Evolutionary conservation across 495 filamentous ascomycete genomes (phyloP).

Genomic region (Pseudoneurospora amorphoporcata): DNA sequence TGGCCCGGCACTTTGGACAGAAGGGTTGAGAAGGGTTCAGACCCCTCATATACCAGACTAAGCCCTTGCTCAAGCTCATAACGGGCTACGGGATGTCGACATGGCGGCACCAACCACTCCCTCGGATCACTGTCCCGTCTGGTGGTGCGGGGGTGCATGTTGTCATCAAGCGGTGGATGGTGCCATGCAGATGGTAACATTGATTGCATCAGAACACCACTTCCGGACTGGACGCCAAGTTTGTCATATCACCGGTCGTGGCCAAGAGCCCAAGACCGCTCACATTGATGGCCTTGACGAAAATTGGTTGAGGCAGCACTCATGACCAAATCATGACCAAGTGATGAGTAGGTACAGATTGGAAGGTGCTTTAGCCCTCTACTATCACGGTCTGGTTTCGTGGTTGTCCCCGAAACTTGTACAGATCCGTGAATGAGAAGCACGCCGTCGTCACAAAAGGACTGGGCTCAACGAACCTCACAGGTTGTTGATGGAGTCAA

Average conservation of each 20-base stretch:
- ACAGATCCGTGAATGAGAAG: neutral
- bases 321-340: neutral
- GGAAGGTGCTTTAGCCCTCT: neutral
- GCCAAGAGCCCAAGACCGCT: too few species aligned
- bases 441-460: too few species aligned
- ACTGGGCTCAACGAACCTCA: neutral
- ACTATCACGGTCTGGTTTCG: neutral
- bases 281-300: neutral
- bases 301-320: neutral
- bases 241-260: neutral
- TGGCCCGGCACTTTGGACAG: neutral
- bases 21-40: neutral
- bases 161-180: constrained; percentile 4
- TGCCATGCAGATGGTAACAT: neutral
- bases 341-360: too few species aligned
- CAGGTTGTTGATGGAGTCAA: neutral
- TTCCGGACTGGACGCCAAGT: neutral
- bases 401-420: neutral
- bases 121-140: neutral
- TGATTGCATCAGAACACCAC: neutral
- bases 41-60: neutral
- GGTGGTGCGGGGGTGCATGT: constrained; percentile 1
- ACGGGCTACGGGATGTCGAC: neutral
- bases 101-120: neutral
- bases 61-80: neutral